Evolutionary conservation across 2,329 filamentous ascomycete genomes (phyloP), one percentile per base, ranked within the genome.

Genomic region (Zymoseptoria crescenta): DNA sequence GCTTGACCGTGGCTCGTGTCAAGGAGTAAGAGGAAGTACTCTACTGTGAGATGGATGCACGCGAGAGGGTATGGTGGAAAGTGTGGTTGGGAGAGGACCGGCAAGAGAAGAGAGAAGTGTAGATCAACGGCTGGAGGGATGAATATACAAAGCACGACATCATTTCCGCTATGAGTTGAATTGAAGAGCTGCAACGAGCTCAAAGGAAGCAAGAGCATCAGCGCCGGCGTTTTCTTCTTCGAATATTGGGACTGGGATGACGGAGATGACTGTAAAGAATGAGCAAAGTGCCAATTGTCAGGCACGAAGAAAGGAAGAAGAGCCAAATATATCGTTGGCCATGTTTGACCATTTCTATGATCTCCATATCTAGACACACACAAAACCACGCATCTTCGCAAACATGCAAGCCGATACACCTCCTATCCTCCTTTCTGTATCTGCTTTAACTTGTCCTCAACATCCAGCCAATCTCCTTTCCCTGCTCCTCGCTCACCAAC

Each of bases 401-500:
- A 2, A 24, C 24, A 24, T 24, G 24, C 24, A 4, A 24, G 24
- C 4, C 24, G 24, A 4, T 24, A 24, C 24, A 4, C 24, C 24
- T 2, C 24, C 2, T 24, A 45, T 16, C 35, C 13, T 45, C 35
- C 7, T 7, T 45, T n/a, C 52, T 28, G 21, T 10, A n/a, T 7
- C 28, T n/a, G n/a, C 30, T 9, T 41, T 28, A 41, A 21, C 61
- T 63, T 56, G 67, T 70, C 60, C 73, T 69, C n/a, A 77, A 53
- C 66, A 77, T 66, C 75, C 75, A 77, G 56, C 60, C 63, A 66
- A 87, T 67, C 66, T 81, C 76, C 60, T 74, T 68, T 1, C 76
- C 77, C 64, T 80, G 76, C 28, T 82, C 77, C 21, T 77, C 67
- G 0, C 78, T 77, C 1, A 88, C 70, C 29, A 88, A 64, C n/a